These are phyloP conservation scores for Melampsora americana DNA, from an alignment of 1,284 basidiomycete species.

Conservation along the genomic window DNA sequence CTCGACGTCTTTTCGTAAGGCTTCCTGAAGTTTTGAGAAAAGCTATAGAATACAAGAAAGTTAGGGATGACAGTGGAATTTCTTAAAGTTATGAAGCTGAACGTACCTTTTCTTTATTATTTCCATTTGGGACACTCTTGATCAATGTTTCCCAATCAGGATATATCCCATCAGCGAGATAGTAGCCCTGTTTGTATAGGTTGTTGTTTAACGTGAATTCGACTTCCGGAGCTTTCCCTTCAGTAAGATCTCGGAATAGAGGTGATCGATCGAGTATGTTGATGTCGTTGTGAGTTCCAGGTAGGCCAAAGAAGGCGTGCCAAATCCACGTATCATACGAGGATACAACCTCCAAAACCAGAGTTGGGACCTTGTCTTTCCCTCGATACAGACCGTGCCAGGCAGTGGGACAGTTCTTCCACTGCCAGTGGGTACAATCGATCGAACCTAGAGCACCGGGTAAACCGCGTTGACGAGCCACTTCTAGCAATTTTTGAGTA, in stretches of 20 bases:
- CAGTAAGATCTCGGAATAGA: too few relatives aligned
- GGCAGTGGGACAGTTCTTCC: too few relatives aligned
- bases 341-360: neutral
- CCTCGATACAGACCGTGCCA: too few relatives aligned
- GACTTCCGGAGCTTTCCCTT: too few relatives aligned
- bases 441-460: slow-evolving; percentile 14
- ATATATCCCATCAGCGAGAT: too few relatives aligned
- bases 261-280: too few relatives aligned
- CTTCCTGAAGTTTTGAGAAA: neutral
- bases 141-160: too few relatives aligned
- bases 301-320: too few relatives aligned
- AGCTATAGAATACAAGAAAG: neutral
- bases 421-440: slow-evolving; percentile 20
- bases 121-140: neutral
- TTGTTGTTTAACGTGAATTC: too few relatives aligned
- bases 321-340: neutral
- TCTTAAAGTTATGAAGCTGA: neutral
- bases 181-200: too few relatives aligned
- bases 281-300: too few relatives aligned
- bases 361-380: slow-evolving; percentile 19
- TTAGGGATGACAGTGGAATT: too few relatives aligned
- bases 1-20: neutral
- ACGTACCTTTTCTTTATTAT: neutral
- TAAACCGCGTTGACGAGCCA: slow-evolving; percentile 10
- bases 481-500: neutral